Evolutionary conservation across 768 basidiomycete genomes (phyloP), one percentile per base, ranked within the genome.

Genomic region (Porpolomopsis calyptriformis): DNA sequence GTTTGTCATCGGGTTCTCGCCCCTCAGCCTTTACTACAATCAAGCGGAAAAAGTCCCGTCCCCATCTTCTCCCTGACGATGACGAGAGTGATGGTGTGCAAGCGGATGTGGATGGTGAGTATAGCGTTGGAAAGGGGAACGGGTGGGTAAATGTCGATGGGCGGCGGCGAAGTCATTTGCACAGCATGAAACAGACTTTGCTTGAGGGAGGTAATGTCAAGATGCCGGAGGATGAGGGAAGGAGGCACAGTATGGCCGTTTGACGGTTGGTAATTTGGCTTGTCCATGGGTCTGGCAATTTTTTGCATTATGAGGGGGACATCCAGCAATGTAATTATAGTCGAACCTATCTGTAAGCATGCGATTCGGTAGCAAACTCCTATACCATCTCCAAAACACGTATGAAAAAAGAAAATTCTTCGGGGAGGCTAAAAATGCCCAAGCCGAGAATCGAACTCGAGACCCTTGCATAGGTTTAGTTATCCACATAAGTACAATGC

Each of bases 51-150:
- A 81, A 75, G 53, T 76, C 76, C 2, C 68, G 73, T 27, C 69
- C 72, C 3, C 68, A 68, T 50, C 40, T 71, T 16, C 48, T 63
- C 4, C 62, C 66, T 1, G 76, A 78, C 3, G 75, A 68, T 22
- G 70, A 71, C 3, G 79, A 82, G 46, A 79, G 77, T 51, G 83
- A 81, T 27, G 81, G 78, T 1, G 74, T 70, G n/a, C 76, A 85
- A 52, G 82, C 80, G 2, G 84, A 85, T 57, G 80, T 70, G 16
- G 45, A 46, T 37, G 24, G 19, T 8, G 83, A 85, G 60, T 80
- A 69, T 33, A 52, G 55, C 29, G 55, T 56, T 45, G 48, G 51
- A 37, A 55, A 49, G 51, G 45, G 48, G 33, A 52, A 48, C 18
- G 55, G 61, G 22, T 80, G 78, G 75, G 65, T 73, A 37, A 78